These are phyloP conservation scores for Podospora pseudocomata DNA, from an alignment of 495 filamentous ascomycete species.

Conservation along the genomic window DNA sequence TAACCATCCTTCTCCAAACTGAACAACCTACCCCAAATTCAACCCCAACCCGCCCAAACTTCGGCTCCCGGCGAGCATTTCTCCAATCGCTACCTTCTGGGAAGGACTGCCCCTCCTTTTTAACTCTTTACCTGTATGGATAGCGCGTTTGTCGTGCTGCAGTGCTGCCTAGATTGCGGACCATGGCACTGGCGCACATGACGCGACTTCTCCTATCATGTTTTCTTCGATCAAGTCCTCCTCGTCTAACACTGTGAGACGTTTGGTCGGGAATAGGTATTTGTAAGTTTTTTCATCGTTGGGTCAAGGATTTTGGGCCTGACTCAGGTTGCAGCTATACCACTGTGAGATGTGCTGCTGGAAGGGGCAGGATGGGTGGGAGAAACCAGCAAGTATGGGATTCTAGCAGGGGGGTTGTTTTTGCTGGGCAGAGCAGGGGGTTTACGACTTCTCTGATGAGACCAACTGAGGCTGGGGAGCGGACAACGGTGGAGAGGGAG, in stretches of 20 bases:
- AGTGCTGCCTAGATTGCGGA: not conserved
- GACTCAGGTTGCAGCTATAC: not conserved
- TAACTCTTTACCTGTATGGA: not conserved
- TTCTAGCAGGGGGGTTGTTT: slow-evolving; percentile 39
- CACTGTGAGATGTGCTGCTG: not conserved
- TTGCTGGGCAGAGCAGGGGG: slow-evolving; percentile 22
- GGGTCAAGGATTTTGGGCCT: not conserved
- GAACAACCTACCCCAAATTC: not conserved
- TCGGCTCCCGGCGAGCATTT: not conserved
- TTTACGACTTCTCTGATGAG: not conserved
- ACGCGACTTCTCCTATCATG: not conserved
- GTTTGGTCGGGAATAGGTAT: slow-evolving; percentile 8
- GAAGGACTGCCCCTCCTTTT: not conserved
- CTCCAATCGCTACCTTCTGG: not conserved
- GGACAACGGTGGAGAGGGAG: not conserved
- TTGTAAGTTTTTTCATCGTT: slow-evolving; percentile 5
- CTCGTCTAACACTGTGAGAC: not conserved
- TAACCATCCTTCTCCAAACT: not conserved
- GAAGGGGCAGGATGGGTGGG: slow-evolving; percentile 23
- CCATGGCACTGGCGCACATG: not conserved
- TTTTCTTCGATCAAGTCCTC: slow-evolving; percentile 7
- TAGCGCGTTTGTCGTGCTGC: not conserved
- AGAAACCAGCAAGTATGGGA: slow-evolving; percentile 35
- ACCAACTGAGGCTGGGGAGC: not conserved
- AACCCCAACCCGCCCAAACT: not conserved